Base-by-base conservation (phyloP, 2,329 filamentous ascomycete species). In the Aspergillus latus region DNA sequence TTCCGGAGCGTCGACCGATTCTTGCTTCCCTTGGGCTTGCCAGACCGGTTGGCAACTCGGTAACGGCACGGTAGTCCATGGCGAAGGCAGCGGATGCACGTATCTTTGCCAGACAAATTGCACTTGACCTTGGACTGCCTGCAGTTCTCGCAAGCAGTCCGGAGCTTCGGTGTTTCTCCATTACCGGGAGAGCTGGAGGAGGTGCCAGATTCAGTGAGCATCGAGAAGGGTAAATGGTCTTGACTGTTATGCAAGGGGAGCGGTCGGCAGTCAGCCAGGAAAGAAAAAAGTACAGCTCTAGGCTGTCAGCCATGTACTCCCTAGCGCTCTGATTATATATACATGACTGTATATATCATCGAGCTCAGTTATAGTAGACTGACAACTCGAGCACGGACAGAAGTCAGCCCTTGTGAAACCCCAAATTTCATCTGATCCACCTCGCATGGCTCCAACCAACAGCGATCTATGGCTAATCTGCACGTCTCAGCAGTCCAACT, bases 51-150 rank as follows among this genome's bases (percentile, higher is more conserved):
- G 45, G 72, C 72, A 51, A 72, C 67, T 36, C 72, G 68, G 54
- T 74, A 74, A 57, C 68, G 68, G 54, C 72, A 74, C 46, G 67
- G 66, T 44, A 74, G 57, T 7, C 71, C 72, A 58, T 74, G 71
- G 13, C 72, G 72, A 34, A 70, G 64, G 60, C 72, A 74, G 11
- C 72, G 70, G 39, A 68, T 68, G 60, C 72, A 74, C n/a, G 68
- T 64, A 44, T 67, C 67, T 49, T 72, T 71, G 44, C 70, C 69
- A 2, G 70, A 72, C 37, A 72, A 40, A 52, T 72, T 72, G 62
- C 72, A 74, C 62, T 74, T 74, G 43, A 74, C 72, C 54, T 74
- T 74, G 29, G 72, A 74, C 58, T 74, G 72, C 32, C 72, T 65
- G 62, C 72, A 74, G 34, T 72, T 72, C 59, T 74, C 72, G 51